Evolutionary conservation across 2,329 filamentous ascomycete genomes (phyloP).

Genomic region (Mariannaea sp.): DNA sequence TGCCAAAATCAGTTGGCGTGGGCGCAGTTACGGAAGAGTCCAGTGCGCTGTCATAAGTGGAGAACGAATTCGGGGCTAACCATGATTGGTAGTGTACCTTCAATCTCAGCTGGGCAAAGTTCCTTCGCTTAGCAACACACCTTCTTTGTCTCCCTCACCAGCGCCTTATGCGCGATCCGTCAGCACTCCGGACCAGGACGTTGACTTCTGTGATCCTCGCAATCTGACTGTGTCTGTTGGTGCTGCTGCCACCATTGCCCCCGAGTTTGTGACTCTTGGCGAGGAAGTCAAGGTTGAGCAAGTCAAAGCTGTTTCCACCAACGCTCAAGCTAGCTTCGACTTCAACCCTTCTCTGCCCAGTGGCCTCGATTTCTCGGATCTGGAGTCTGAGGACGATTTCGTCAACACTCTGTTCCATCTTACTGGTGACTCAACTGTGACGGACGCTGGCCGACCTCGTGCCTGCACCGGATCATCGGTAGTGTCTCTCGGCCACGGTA

Average conservation of each 20-base stretch:
- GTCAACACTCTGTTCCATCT: constrained; percentile 73
- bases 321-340: constrained; percentile 52
- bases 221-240: constrained; percentile 74
- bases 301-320: constrained; percentile 51
- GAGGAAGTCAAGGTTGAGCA: constrained; percentile 62
- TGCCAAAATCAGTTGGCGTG: constrained; percentile 25
- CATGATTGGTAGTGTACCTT: constrained; percentile 52
- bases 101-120: constrained; percentile 53
- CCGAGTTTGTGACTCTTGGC: constrained; percentile 70
- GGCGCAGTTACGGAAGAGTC: constrained; percentile 26
- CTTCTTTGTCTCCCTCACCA: constrained; percentile 85
- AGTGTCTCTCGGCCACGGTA: constrained; percentile 73
- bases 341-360: constrained; percentile 56
- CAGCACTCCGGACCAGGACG: constrained; percentile 67
- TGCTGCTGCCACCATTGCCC: constrained; percentile 53
- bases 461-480: constrained; percentile 70
- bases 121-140: constrained; percentile 67
- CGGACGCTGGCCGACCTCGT: constrained; percentile 71
- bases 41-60: constrained; percentile 35
- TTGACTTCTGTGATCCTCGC: constrained; percentile 90
- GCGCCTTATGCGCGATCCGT: constrained; percentile 75
- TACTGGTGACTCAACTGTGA: constrained; percentile 45
- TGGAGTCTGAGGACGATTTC: constrained; percentile 91
- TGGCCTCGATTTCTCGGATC: constrained; percentile 80
- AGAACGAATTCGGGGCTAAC: constrained; percentile 45